These are phyloP conservation scores for Neoboletus magnificus DNA, from an alignment of 768 basidiomycete species.

Conservation along the genomic window DNA sequence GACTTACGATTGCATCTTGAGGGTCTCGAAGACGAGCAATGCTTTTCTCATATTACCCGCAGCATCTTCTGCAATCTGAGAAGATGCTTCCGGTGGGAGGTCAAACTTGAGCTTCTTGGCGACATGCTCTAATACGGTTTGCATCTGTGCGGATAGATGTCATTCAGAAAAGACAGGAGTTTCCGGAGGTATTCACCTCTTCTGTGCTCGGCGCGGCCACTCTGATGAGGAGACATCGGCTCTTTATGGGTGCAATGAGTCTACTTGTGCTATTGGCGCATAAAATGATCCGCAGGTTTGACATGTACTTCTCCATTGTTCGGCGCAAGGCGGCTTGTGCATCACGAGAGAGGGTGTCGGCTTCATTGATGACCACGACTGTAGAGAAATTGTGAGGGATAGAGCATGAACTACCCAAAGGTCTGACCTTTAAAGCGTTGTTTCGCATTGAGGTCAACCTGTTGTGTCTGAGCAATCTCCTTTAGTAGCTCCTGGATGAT, in stretches of 20 bases:
- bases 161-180: background rate
- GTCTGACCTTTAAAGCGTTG: slow-evolving; percentile 92
- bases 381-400: background rate
- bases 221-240: slow-evolving; percentile 89
- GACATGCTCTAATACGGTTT: slow-evolving; percentile 70
- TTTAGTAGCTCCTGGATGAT: slow-evolving; percentile 97
- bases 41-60: slow-evolving; percentile 94
- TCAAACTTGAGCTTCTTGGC: slow-evolving; percentile 76
- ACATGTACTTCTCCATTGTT: slow-evolving; percentile 99
- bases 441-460: slow-evolving; percentile 92
- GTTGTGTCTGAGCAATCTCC: slow-evolving; percentile 98
- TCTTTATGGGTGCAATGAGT: slow-evolving; percentile 95
- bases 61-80: slow-evolving; percentile 77
- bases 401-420: background rate
- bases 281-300: slow-evolving; percentile 93
- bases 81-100: slow-evolving; percentile 72
- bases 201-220: slow-evolving; percentile 81
- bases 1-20: slow-evolving; percentile 93
- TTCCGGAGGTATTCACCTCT: slow-evolving; percentile 52
- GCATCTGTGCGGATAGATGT: slow-evolving; percentile 55
- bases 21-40: slow-evolving; percentile 87
- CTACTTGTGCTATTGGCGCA: slow-evolving; percentile 94
- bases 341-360: slow-evolving; percentile 90
- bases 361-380: slow-evolving; percentile 99
- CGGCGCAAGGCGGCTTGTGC: slow-evolving; percentile 95